phyloP scores from a whole-genome alignment of 345 rosid genomes.

The Combretum micranthum region DNA sequence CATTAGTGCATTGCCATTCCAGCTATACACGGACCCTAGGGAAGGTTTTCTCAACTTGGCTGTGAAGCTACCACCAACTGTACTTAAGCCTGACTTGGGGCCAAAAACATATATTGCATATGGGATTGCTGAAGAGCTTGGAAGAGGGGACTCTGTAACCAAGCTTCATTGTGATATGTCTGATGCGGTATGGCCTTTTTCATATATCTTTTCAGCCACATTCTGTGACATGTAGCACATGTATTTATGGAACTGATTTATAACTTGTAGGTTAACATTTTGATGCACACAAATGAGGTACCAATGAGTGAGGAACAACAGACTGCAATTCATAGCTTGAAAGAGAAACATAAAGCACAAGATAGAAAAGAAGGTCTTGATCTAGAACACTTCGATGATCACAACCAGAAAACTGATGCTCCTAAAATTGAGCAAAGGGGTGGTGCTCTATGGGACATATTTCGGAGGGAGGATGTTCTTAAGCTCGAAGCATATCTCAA shows the following conservation, averaged over 20 bases:
- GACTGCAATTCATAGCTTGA: slow-evolving; percentile 38
- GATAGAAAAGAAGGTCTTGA: slow-evolving; percentile 37
- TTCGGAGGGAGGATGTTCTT: slow-evolving; percentile 82
- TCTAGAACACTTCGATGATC: slow-evolving; percentile 9
- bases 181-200: slow-evolving; percentile 75
- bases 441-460: slow-evolving; percentile 94
- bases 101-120: slow-evolving; percentile 93
- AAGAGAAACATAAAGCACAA: slow-evolving; percentile 51
- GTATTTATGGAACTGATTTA: background rate
- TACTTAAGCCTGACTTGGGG: slow-evolving; percentile 80
- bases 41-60: slow-evolving; percentile 78
- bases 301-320: slow-evolving; percentile 41
- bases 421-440: slow-evolving; percentile 19
- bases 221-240: too few relatives aligned
- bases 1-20: slow-evolving; percentile 72
- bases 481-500: slow-evolving; percentile 62
- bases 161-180: slow-evolving; percentile 93
- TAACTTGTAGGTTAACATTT: slow-evolving; percentile 57
- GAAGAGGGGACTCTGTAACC: slow-evolving; percentile 94
- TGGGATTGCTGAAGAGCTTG: slow-evolving; percentile 65
- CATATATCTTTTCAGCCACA: background rate
- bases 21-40: slow-evolving; percentile 71
- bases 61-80: slow-evolving; percentile 50
- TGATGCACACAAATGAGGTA: slow-evolving; percentile 66
- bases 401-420: slow-evolving; percentile 1